These are phyloP conservation scores for Amanita muscaria DNA, from an alignment of 768 basidiomycete genomes.

Conservation along the genomic window DNA sequence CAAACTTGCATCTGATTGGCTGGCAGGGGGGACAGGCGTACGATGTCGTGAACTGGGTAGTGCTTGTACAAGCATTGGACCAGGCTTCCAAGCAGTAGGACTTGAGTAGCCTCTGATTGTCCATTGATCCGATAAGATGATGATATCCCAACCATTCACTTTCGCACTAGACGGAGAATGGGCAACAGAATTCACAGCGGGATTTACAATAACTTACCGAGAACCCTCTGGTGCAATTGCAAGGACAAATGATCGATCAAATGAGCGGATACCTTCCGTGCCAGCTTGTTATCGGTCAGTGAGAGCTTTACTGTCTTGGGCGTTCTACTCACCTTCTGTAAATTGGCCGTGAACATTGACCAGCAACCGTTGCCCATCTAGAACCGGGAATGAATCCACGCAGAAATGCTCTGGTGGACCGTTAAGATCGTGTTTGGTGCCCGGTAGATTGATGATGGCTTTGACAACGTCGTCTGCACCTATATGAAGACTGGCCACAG, in stretches of 20 bases:
- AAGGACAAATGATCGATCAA: constrained; percentile 87
- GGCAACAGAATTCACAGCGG: constrained; percentile 10
- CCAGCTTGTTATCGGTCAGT: constrained; percentile 18
- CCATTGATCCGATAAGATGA: constrained; percentile 84
- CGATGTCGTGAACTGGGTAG: constrained; percentile 13
- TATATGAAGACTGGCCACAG: constrained; percentile 58
- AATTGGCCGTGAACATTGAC: constrained; percentile 86
- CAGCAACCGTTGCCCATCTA: constrained; percentile 53
- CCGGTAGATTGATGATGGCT: constrained; percentile 57
- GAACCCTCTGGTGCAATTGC: constrained; percentile 76
- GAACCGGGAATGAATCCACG: constrained; percentile 80
- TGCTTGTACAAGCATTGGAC: constrained; percentile 67
- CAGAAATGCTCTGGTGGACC: constrained; percentile 77
- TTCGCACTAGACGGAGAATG: constrained; percentile 46
- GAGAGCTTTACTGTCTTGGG: not conserved
- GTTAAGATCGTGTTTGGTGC: constrained; percentile 74
- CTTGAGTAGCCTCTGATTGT: constrained; percentile 79
- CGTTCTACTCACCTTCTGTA: constrained; percentile 59
- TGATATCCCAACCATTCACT: constrained; percentile 79
- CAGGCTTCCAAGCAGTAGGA: constrained; percentile 69
- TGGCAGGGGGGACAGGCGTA: constrained; percentile 18
- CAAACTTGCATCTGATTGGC: constrained; percentile 16
- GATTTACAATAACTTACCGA: constrained; percentile 44
- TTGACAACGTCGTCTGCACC: constrained; percentile 58
- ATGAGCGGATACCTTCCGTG: constrained; percentile 75